Percentiles rank a stretch among this genome's conserved stretches.
phyloP scores from a whole-genome alignment of 768 basidiomycete genomes.

The Hydnum rufescens region DNA sequence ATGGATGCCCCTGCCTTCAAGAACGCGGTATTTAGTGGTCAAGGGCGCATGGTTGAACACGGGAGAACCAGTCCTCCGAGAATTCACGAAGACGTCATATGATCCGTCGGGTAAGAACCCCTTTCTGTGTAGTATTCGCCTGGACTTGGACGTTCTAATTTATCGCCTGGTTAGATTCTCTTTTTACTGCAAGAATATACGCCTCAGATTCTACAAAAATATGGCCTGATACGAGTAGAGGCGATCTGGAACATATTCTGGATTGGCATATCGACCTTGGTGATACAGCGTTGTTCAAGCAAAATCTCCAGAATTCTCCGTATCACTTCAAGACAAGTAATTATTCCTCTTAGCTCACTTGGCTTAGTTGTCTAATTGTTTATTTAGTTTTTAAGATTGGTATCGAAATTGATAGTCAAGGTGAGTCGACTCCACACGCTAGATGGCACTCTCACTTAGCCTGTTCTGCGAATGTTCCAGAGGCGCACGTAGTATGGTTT shows the following conservation, averaged over 20 bases:
- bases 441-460: too few relatives aligned
- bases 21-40: slow-evolving; percentile 68
- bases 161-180: slow-evolving; percentile 49
- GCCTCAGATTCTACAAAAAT: slow-evolving; percentile 54
- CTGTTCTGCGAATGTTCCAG: too few relatives aligned
- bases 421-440: too few relatives aligned
- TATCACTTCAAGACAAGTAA: slow-evolving; percentile 67
- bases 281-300: slow-evolving; percentile 57
- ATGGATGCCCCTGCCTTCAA: slow-evolving; percentile 19
- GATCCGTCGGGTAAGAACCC: slow-evolving; percentile 53
- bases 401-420: slow-evolving; percentile 64
- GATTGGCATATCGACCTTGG: slow-evolving; percentile 68
- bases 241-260: slow-evolving; percentile 14
- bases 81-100: slow-evolving; percentile 77
- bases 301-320: slow-evolving; percentile 35
- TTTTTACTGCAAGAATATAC: slow-evolving; percentile 66
- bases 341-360: slow-evolving; percentile 13
- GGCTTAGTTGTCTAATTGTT: background rate
- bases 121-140: slow-evolving; percentile 37
- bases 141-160: background rate
- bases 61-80: too few relatives aligned
- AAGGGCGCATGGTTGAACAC: too few relatives aligned
- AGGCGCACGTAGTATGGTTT: slow-evolving; percentile 62
- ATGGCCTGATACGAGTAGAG: slow-evolving; percentile 69
- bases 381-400: slow-evolving; percentile 23